Base-by-base conservation (phyloP, 805 yeast genomes). In the Yarrowia osloensis region DNA sequence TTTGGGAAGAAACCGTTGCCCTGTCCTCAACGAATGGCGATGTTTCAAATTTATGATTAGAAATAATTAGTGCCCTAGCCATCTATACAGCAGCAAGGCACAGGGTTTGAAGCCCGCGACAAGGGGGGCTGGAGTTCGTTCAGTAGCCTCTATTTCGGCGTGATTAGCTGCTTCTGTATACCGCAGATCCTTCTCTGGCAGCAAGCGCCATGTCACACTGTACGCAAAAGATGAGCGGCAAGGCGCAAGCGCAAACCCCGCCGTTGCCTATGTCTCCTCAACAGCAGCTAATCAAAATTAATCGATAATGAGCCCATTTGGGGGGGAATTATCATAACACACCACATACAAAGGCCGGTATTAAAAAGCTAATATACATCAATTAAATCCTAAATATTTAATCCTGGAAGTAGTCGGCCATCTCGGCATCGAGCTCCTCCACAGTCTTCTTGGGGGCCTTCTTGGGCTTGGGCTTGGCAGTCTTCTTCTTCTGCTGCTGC, bases 381-480 rank as follows among this genome's bases (percentile, higher is more conserved):
- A 40, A 57, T 57, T 57, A 57, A 55, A 26, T 39, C 31, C 40
- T n/a, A n/a, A n/a, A n/a, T 57, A 57, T 57, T 57, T 57, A 57
- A 24, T 57, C 63, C 63, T 57, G 63, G 63, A 57, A 57, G 81
- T 94, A 94, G 77, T 93, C 98, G 70, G 92, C 89, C 99, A 95
- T 94, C 81, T 63, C 98, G 77, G 93, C 97, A 80, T 95, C 99
- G 76, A 94, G 86, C 80, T 95, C 94, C 78, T 90, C 98, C 70
- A 90, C 83, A 65, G 97, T 87, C 85, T 92, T 92, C 80, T 84
- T 83, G 69, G 81, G 82, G 70, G 70, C 67, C 54, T 49, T 57
- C 61, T 67, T 67, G 62, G 65, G 59, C 42, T 37, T 44, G 37
- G 70, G 67, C 68, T 69, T 62, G 67, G 65, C 49, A 31, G 70